Evolutionary conservation across 2,329 filamentous ascomycete genomes (phyloP).

Genomic region (Epichloe sibirici): DNA sequence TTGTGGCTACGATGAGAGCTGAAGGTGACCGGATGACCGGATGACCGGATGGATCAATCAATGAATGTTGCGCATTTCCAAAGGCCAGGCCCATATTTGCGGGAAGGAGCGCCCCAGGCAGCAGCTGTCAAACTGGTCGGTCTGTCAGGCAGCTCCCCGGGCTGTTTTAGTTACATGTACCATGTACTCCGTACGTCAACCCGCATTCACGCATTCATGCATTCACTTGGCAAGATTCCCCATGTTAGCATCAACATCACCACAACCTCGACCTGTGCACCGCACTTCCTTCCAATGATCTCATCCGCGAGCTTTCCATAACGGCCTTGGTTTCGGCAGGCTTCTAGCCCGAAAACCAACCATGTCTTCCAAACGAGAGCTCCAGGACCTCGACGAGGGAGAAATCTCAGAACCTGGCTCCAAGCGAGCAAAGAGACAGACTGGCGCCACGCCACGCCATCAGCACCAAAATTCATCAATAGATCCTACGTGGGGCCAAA

Average conservation of each 20-base stretch:
- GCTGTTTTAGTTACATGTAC: no score
- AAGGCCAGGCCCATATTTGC: not conserved
- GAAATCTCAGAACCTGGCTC: conserved; percentile 14
- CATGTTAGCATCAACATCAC: not conserved
- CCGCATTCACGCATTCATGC: not conserved
- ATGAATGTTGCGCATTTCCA: no score
- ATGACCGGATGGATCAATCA: no score
- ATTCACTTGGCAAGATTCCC: not conserved
- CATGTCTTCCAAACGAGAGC: conserved; percentile 26
- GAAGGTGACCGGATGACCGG: not conserved
- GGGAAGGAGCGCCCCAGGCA: not conserved
- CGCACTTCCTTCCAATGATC: not conserved
- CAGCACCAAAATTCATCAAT: conserved; percentile 34
- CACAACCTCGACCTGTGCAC: not conserved
- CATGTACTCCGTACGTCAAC: not conserved
- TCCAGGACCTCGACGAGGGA: conserved; percentile 18
- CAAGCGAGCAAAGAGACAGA: conserved; percentile 15
- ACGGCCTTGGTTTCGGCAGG: not conserved
- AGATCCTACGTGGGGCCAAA: conserved; percentile 58
- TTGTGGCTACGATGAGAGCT: not conserved
- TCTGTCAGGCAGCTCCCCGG: no score
- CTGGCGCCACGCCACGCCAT: conserved; percentile 22
- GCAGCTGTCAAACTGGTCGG: no score
- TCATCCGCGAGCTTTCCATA: no score
- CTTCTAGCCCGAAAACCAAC: not conserved